Percentiles rank a stretch among this genome's conserved stretches.
Evolutionary conservation across 2,329 filamentous ascomycete genomes (phyloP).

Genomic region (Pyrenochaeta sp.): DNA sequence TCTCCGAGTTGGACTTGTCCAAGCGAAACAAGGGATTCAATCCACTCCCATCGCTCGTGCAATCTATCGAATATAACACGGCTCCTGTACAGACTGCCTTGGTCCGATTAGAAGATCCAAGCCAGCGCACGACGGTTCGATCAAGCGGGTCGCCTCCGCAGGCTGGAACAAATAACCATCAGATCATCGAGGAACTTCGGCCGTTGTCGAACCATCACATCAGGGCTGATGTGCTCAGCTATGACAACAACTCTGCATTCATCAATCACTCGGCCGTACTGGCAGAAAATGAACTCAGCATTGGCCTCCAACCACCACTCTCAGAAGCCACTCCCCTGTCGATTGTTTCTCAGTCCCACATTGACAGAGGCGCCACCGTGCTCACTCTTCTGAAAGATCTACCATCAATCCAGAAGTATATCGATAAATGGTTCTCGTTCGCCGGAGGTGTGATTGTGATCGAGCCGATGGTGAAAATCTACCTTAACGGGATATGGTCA

Average conservation of each 20-base stretch:
- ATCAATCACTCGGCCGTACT: constrained; percentile 37
- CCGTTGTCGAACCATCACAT: constrained; percentile 18
- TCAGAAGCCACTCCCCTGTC: background rate
- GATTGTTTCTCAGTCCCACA: constrained; percentile 25
- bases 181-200: constrained; percentile 22
- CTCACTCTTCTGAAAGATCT: constrained; percentile 38
- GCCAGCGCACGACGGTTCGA: background rate
- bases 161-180: constrained; percentile 13
- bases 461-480: constrained; percentile 44
- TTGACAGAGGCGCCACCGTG: constrained; percentile 36
- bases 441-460: constrained; percentile 42
- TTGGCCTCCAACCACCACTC: constrained; percentile 28
- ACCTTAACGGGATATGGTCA: constrained; percentile 31
- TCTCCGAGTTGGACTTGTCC: background rate
- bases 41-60: constrained; percentile 3
- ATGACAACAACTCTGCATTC: constrained; percentile 25
- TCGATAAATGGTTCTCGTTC: constrained; percentile 43
- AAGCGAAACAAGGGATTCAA: background rate
- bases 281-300: constrained; percentile 34
- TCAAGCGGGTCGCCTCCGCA: constrained; percentile 25
- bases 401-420: constrained; percentile 34
- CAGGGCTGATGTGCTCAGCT: constrained; percentile 11
- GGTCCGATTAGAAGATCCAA: background rate
- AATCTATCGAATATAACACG: background rate
- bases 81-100: background rate